phyloP scores from a whole-genome alignment of 2,329 filamentous ascomycete species.

The Hirsutella thompsonii region DNA sequence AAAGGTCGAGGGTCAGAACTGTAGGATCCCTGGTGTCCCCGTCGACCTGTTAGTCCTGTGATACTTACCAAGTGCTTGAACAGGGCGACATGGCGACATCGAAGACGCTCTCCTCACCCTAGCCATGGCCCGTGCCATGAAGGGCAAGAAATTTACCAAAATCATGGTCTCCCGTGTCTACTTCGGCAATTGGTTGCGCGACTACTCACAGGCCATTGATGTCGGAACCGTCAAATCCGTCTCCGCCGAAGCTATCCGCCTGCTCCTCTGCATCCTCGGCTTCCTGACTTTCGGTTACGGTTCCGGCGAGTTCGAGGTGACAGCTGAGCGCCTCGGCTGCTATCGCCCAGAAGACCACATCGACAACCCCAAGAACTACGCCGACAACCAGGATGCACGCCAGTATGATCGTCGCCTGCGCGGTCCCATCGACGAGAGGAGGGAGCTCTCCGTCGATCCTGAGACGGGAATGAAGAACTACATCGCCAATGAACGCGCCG shows the following conservation, averaged over 20 bases:
- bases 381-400: conserved; percentile 75
- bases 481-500: conserved; percentile 70
- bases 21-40: conserved; percentile 25
- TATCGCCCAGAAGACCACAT: conserved; percentile 68
- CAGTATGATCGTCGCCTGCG: conserved; percentile 72
- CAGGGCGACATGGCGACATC: conserved; percentile 80
- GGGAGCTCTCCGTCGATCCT: conserved; percentile 68
- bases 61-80: background rate
- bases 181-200: conserved; percentile 90
- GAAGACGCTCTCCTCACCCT: conserved; percentile 78
- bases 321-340: conserved; percentile 67
- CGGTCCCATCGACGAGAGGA: conserved; percentile 64
- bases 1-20: conserved; percentile 74
- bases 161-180: conserved; percentile 81
- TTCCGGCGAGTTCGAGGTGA: conserved; percentile 75
- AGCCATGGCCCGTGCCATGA: conserved; percentile 37
- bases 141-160: conserved; percentile 73
- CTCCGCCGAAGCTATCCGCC: conserved; percentile 79
- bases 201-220: conserved; percentile 91
- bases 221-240: conserved; percentile 87
- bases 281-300: conserved; percentile 84
- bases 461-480: conserved; percentile 81
- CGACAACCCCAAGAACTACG: conserved; percentile 78
- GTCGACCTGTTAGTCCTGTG: background rate
- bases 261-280: conserved; percentile 76